These are phyloP conservation scores for Berkeleyomyces rouxiae DNA, from an alignment of 2,329 filamentous ascomycete species.

Conservation along the genomic window DNA sequence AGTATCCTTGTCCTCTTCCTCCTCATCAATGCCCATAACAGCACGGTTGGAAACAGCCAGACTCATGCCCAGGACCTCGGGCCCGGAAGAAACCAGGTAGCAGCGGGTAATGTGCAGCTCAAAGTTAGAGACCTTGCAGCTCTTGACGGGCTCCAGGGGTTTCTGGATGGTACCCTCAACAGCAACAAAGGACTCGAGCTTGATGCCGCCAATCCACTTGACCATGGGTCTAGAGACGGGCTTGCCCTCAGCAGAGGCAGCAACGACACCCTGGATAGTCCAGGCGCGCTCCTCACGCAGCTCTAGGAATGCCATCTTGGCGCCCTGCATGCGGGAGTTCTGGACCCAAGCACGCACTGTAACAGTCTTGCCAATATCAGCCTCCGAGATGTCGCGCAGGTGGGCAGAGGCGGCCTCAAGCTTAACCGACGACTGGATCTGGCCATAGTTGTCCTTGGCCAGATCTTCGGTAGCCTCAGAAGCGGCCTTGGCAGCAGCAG, in stretches of 20 bases:
- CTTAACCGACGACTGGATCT: conserved; percentile 41
- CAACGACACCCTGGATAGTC: conserved; percentile 68
- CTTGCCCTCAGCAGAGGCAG: conserved; percentile 53
- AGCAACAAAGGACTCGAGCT: conserved; percentile 64
- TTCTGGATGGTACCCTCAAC: conserved; percentile 70
- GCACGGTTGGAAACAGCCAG: conserved; percentile 37
- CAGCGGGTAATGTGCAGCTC: conserved; percentile 83
- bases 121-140: conserved; percentile 58
- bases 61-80: conserved; percentile 40
- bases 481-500: conserved; percentile 48
- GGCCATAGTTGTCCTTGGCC: conserved; percentile 67
- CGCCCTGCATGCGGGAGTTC: conserved; percentile 73
- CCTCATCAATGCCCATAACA: conserved; percentile 42
- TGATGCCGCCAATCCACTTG: conserved; percentile 66
- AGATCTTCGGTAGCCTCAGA: conserved; percentile 50
- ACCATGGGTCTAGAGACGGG: conserved; percentile 74
- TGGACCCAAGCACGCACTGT: conserved; percentile 68
- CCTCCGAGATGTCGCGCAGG: conserved; percentile 47
- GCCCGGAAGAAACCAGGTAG: conserved; percentile 54
- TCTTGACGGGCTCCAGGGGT: conserved; percentile 76
- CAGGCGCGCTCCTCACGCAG: conserved; percentile 58
- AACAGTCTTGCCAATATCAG: conserved; percentile 52
- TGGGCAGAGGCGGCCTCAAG: conserved; percentile 40
- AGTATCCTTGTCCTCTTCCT: conserved; percentile 24
- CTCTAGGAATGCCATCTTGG: conserved; percentile 84